phyloP scores from a whole-genome alignment of 495 filamentous ascomycete species.

The Aspergillus olivimuriae region DNA sequence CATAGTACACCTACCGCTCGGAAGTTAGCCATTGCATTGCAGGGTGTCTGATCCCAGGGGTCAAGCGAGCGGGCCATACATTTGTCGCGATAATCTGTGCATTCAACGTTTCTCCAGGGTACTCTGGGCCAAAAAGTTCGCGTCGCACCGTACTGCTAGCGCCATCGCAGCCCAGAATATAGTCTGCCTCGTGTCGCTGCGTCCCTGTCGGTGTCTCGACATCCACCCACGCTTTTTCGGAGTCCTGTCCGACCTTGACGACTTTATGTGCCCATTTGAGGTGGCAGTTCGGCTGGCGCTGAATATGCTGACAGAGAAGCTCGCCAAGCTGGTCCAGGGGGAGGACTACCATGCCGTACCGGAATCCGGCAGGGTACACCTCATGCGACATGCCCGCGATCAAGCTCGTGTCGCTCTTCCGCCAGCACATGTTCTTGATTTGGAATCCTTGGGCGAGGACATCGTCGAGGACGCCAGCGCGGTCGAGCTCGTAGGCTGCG shows the following conservation, averaged over 20 bases:
- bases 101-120: conserved; percentile 53
- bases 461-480: conserved; percentile 51
- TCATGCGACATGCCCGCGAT: conserved; percentile 26
- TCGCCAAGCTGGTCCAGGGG: conserved; percentile 40
- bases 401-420: conserved; percentile 36
- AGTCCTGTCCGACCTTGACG: conserved; percentile 43
- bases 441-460: conserved; percentile 41
- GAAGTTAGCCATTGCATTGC: too few relatives aligned
- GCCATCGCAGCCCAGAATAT: conserved; percentile 53
- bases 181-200: conserved; percentile 44
- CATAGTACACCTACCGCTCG: conserved; percentile 52
- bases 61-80: too few relatives aligned
- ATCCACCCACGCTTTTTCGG: conserved; percentile 42
- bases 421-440: conserved; percentile 48
- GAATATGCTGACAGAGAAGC: conserved; percentile 42
- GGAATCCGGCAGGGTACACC: conserved; percentile 25
- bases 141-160: conserved; percentile 49
- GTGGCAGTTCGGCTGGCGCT: conserved; percentile 32
- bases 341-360: conserved; percentile 41
- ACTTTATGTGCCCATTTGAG: conserved; percentile 46
- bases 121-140: conserved; percentile 50
- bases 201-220: conserved; percentile 38
- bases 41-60: too few relatives aligned
- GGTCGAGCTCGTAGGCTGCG: conserved; percentile 46
- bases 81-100: conserved; percentile 58